phyloP scores from a whole-genome alignment of 192 early-diverging fungal genomes.

The Endogone sp. region DNA sequence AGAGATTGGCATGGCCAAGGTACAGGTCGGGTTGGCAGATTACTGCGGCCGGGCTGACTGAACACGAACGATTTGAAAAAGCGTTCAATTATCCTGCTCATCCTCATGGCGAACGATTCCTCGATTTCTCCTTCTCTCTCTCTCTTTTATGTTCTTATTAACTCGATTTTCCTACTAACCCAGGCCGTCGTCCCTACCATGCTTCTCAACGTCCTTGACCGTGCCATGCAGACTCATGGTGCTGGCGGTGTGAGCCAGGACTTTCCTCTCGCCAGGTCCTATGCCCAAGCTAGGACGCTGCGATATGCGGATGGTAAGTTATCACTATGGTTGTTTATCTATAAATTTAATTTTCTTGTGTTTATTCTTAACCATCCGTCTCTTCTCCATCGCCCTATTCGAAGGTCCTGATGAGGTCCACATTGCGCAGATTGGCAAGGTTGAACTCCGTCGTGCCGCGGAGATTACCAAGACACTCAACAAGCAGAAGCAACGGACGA shows the following conservation, averaged over 20 bases:
- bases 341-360: slow-evolving; percentile 5
- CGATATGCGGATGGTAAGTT: slow-evolving; percentile 81
- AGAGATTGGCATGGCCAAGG: slow-evolving; percentile 98
- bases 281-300: slow-evolving; percentile 75
- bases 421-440: slow-evolving; percentile 74
- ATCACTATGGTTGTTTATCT: neutral
- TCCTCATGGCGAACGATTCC: no score
- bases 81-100: no score
- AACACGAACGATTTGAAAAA: no score
- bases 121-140: no score
- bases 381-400: neutral
- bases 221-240: slow-evolving; percentile 92
- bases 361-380: neutral
- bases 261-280: slow-evolving; percentile 78
- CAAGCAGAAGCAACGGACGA: slow-evolving; percentile 14
- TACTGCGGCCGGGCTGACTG: neutral
- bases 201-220: slow-evolving; percentile 74
- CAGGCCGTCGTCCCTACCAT: slow-evolving; percentile 70
- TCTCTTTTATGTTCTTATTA: neutral
- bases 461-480: slow-evolving; percentile 29
- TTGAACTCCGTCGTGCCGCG: slow-evolving; percentile 58
- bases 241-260: slow-evolving; percentile 90
- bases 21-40: slow-evolving; percentile 18
- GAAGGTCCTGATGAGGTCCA: slow-evolving; percentile 86
- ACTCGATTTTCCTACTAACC: neutral